phyloP scores from a whole-genome alignment of 2,329 filamentous ascomycete genomes.

The Coniochaeta pulveracea region DNA sequence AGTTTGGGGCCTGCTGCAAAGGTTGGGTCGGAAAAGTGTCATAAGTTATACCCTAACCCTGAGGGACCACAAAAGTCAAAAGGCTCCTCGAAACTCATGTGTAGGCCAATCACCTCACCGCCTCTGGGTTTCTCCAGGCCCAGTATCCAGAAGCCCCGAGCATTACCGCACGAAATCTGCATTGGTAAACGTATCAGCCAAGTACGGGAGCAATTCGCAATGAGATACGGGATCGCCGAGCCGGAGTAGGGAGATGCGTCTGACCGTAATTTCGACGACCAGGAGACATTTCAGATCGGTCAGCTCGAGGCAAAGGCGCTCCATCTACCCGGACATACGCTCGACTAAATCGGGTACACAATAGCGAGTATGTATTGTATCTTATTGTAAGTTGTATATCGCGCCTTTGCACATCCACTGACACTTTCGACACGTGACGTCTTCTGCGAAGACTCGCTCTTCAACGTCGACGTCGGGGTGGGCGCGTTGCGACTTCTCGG shows the following conservation, averaged over 20 bases:
- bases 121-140: slow-evolving; percentile 43
- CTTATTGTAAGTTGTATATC: too few species aligned
- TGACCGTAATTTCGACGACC: slow-evolving; percentile 39
- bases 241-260: slow-evolving; percentile 35
- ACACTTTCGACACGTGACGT: slow-evolving; percentile 25
- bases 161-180: slow-evolving; percentile 32
- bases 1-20: too few species aligned
- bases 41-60: too few species aligned
- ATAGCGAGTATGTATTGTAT: slow-evolving; percentile 36
- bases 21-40: too few species aligned
- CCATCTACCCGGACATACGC: slow-evolving; percentile 49
- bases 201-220: slow-evolving; percentile 38
- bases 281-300: slow-evolving; percentile 41
- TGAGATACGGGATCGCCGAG: slow-evolving; percentile 30
- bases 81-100: slow-evolving; percentile 51
- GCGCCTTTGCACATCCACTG: too few species aligned
- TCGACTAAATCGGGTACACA: slow-evolving; percentile 47
- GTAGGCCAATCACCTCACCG: slow-evolving; percentile 50
- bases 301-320: slow-evolving; percentile 30
- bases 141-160: slow-evolving; percentile 17
- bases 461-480: slow-evolving; percentile 39
- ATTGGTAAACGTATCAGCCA: slow-evolving; percentile 41
- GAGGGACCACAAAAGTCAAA: too few species aligned
- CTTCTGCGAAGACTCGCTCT: slow-evolving; percentile 42
- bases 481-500: slow-evolving; percentile 43